Base-by-base conservation (phyloP, 2,329 filamentous ascomycete species). In the Coniochaeta ligniaria region DNA sequence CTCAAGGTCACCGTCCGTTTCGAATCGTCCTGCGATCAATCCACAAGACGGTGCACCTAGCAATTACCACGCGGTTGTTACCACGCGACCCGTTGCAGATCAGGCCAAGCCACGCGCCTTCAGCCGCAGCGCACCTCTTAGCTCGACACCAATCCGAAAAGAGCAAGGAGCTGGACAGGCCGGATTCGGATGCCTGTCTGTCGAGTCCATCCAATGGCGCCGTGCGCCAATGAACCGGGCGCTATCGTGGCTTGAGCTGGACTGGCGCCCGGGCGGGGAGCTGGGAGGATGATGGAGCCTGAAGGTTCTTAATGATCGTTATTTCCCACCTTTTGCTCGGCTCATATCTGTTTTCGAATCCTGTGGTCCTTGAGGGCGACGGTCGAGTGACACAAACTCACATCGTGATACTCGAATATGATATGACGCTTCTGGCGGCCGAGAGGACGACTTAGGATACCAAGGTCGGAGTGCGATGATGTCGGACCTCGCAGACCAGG, bases 401-500 rank as follows among this genome's bases (percentile, higher is more conserved):
- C 43, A 22, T 47, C 22, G 43, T 7, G 20, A 47, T 17, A 47
- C 5, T 47, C 20, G 22, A 24, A 47, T 47, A 47, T 47, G 43
- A 47, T 17, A 24, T 22, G 43, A 22, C 20, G 24, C 11, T 47
- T 47, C 4, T 22, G 9, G 43, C 43, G 43, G 43, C 11, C 16
- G 17, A n/a, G 16, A 4, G 38, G 43, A 47, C 43, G n/a, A 47
- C 14, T 36, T 14, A 36, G 20, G 9, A 4, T 14, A 22, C n/a
- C 20, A 24, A 24, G 20, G 43, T 24, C 4, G n/a, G 20, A 22
- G 38, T 6, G n/a, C 14, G 43, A 33, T 12, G 50, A 57, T 57
- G 55, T 26, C 31, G 31, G 35, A 41, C 7, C 31, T 22, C 16
- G 22, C 16, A 17, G 75, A 82, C 38, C 79, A 83, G 63, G 79